Percentiles rank a stretch among this genome's conserved stretches.
phyloP scores from a whole-genome alignment of 352 stramenopile species.

The Bremia lactucae region DNA sequence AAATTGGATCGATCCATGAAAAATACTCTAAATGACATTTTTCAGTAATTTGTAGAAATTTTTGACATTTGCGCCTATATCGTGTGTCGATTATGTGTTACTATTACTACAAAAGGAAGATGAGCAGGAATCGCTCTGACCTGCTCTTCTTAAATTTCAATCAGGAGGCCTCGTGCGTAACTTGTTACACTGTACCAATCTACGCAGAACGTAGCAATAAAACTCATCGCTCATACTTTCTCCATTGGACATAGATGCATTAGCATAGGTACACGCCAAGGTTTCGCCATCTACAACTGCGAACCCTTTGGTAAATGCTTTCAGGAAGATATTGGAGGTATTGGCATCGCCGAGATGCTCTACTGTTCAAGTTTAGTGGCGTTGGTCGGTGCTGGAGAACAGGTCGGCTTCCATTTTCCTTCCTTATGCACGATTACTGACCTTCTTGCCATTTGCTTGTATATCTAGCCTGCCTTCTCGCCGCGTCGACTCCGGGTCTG shows the following conservation, averaged over 20 bases:
- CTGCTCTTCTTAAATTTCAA: conserved; percentile 89
- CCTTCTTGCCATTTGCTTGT: not conserved
- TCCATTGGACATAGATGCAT: conserved; percentile 57
- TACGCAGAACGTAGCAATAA: too few relatives aligned
- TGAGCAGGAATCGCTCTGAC: conserved; percentile 46
- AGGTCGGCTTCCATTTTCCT: conserved; percentile 29
- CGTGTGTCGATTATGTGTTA: too few relatives aligned
- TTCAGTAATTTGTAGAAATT: too few relatives aligned
- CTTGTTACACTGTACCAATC: too few relatives aligned
- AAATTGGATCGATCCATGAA: too few relatives aligned
- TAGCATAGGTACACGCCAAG: conserved; percentile 77
- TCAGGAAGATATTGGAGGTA: conserved; percentile 78
- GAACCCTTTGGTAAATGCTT: conserved; percentile 87
- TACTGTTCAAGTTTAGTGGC: conserved; percentile 90
- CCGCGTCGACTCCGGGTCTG: conserved; percentile 83
- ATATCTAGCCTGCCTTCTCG: conserved; percentile 77
- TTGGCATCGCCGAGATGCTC: conserved; percentile 88
- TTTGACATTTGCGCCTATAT: too few relatives aligned
- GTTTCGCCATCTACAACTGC: conserved; percentile 88
- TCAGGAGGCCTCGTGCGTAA: conserved; percentile 84
- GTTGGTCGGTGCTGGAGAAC: conserved; percentile 83
- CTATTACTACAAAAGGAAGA: conserved; percentile 8
- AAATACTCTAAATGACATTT: too few relatives aligned
- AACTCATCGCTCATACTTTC: not conserved
- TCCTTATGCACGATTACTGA: not conserved